Base-by-base conservation (phyloP, 495 filamentous ascomycete genomes). In the Diplogelasinospora grovesii region DNA sequence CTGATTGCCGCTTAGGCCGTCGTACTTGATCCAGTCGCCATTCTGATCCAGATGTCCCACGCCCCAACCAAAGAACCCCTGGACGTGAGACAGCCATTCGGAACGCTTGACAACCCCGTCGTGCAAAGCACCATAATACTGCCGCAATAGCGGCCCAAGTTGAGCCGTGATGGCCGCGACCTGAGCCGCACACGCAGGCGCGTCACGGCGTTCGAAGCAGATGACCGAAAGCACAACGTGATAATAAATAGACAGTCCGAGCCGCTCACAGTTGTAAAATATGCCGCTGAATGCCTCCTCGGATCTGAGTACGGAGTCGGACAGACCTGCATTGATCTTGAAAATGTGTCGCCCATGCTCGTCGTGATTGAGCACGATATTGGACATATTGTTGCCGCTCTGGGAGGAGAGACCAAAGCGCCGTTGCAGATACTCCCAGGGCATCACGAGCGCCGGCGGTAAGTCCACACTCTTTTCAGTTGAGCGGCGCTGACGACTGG, bases 1-100 rank as follows among this genome's bases (percentile, higher is more conserved):
- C 19, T 71, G 63, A 33, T 63, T 69, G 3, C 66, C 68, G 20
- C 59, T 65, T 11, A 70, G 42, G 19, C 69, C 69, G 42, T 71
- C 63, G 40, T 60, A 70, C 28, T 65, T 58, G 31, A 58, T 35
- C 45, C 46, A 64, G 20, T 62, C 47, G 5, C 52, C 51, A 30
- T 57, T 48, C n/a, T n/a, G n/a, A 21, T 54, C 40, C 13, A 48
- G 27, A 11, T 41, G 22, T 2, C 62, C 66, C 11, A 52, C 45
- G 1, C 53, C 66, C 68, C 66, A 71, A 11, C 53, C 66, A 16
- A 59, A 61, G 26, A 70, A 66, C 4, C 68, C 64, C 46, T 70
- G 68, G 0, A 70, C 57, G 29, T 64, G 56, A 23, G 33, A 41
- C 48, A 66, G 21, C 61, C 65, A 71, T 3, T 59, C 52, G 1